Evolutionary conservation across 495 filamentous ascomycete genomes (phyloP).

Genomic region (Penicillium coprophilum): DNA sequence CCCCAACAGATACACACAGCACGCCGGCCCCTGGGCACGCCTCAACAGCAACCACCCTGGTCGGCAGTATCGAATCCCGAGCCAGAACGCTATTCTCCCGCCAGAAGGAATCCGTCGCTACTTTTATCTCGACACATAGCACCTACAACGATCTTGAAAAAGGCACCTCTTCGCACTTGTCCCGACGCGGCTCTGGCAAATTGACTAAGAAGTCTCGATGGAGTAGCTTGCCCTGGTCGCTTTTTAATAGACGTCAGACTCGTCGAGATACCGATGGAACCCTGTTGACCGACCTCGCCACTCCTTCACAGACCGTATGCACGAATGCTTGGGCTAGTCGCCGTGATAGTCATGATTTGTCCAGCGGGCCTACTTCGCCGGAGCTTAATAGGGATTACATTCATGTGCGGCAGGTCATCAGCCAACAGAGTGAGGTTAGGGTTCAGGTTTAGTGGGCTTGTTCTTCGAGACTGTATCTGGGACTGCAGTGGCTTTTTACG

Average conservation of each 20-base stretch:
- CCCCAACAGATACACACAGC: conserved; percentile 14
- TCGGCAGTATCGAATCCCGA: conserved; percentile 24
- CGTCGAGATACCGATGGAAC: conserved; percentile 11
- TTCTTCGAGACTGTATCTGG: not conserved
- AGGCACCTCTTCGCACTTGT: conserved; percentile 8
- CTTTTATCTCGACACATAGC: not conserved
- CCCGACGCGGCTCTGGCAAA: not conserved
- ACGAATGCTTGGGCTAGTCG: conserved; percentile 43
- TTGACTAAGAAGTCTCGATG: conserved; percentile 15
- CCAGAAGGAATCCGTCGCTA: conserved; percentile 5
- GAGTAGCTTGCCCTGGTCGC: conserved; percentile 16
- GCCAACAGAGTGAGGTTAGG: conserved; percentile 39
- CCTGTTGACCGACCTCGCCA: conserved; percentile 23
- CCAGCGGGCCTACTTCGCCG: conserved; percentile 2
- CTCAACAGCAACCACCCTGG: conserved; percentile 20
- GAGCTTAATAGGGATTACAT: conserved; percentile 27
- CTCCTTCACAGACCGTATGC: conserved; percentile 28
- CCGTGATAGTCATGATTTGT: conserved; percentile 27
- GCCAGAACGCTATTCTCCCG: conserved; percentile 32
- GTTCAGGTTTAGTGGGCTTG: conserved; percentile 18
- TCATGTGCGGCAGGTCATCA: conserved; percentile 41
- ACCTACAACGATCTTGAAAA: conserved; percentile 31
- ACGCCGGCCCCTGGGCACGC: not conserved
- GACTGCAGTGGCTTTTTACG: not conserved
- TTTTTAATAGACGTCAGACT: conserved; percentile 14